These are phyloP conservation scores for Porodaedalea pini DNA, from an alignment of 1,284 basidiomycete genomes.

Conservation along the genomic window DNA sequence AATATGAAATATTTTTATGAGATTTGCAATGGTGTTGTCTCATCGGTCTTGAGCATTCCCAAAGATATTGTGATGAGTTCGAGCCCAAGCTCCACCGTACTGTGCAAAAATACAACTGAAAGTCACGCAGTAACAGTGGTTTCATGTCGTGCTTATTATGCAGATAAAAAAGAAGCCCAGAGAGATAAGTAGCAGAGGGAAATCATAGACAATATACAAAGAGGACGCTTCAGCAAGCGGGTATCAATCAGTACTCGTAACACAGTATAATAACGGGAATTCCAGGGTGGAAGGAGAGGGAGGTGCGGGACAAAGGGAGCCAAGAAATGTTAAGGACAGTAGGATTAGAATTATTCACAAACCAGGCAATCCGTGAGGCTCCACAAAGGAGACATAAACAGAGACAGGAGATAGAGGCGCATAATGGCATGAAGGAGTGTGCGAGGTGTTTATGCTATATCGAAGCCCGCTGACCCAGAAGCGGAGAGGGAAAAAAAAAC, in stretches of 20 bases:
- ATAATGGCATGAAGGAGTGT: slow-evolving; percentile 25
- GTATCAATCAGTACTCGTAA: slow-evolving; percentile 19
- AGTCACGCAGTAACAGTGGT: background rate
- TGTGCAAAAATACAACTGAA: too few species aligned
- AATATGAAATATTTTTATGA: too few species aligned
- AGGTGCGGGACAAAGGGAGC: background rate
- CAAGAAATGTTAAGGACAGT: slow-evolving; percentile 9
- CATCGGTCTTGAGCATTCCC: too few species aligned
- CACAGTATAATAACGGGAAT: slow-evolving; percentile 11
- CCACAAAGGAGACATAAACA: background rate
- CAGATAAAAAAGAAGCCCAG: slow-evolving; percentile 3
- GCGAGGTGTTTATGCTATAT: slow-evolving; percentile 8
- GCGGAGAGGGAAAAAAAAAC: slow-evolving; percentile 7
- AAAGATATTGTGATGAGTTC: too few species aligned
- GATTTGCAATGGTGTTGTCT: too few species aligned
- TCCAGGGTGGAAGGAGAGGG: slow-evolving; percentile 7
- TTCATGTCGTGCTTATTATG: slow-evolving; percentile 8
- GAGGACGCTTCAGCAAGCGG: slow-evolving; percentile 16
- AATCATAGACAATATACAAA: slow-evolving; percentile 19
- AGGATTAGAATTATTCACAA: background rate
- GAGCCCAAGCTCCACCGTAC: too few species aligned
- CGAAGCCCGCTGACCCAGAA: slow-evolving; percentile 14
- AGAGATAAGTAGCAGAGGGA: slow-evolving; percentile 7
- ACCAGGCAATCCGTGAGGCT: background rate
- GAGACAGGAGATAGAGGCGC: slow-evolving; percentile 26